phyloP scores from a whole-genome alignment of 2,329 filamentous ascomycete species.

The Eutypella sp. region DNA sequence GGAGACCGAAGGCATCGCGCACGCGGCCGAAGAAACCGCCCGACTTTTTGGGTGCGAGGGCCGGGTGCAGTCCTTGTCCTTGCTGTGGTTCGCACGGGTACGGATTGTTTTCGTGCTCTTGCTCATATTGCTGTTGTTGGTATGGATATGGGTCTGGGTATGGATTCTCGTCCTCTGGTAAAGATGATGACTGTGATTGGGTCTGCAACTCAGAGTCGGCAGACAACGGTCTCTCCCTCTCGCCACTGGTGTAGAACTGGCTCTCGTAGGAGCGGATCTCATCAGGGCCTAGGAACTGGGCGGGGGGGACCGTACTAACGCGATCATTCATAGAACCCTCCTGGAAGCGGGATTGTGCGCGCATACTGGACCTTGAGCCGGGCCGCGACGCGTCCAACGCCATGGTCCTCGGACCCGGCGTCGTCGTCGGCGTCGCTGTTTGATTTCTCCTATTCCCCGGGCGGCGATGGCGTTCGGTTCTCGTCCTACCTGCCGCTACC shows the following conservation, averaged over 20 bases:
- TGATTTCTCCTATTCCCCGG: too few species aligned
- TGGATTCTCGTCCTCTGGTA: too few species aligned
- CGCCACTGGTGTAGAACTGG: constrained; percentile 26
- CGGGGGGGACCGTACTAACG: constrained; percentile 64
- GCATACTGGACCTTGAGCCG: constrained; percentile 34
- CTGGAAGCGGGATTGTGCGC: constrained; percentile 46
- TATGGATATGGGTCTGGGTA: too few species aligned
- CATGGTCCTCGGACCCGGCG: constrained; percentile 18
- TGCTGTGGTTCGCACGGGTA: constrained; percentile 4
- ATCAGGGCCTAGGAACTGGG: constrained; percentile 52
- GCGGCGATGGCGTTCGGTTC: too few species aligned
- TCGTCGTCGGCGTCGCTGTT: constrained; percentile 2
- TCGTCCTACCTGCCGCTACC: too few species aligned
- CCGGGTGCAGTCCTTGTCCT: constrained; percentile 6
- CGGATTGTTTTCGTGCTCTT: too few species aligned
- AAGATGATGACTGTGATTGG: too few species aligned
- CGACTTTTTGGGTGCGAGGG: constrained; percentile 23
- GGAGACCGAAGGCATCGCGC: constrained; percentile 21
- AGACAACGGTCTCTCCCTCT: too few species aligned
- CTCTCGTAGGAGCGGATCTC: constrained; percentile 24
- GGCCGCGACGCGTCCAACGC: constrained; percentile 24
- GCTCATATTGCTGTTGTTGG: constrained; percentile 3
- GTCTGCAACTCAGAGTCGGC: too few species aligned
- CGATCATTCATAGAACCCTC: constrained; percentile 88
- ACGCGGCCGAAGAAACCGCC: constrained; percentile 26